Conservation (phyloP, 148 eudicot species). For the Nepenthes gracilis region DNA sequence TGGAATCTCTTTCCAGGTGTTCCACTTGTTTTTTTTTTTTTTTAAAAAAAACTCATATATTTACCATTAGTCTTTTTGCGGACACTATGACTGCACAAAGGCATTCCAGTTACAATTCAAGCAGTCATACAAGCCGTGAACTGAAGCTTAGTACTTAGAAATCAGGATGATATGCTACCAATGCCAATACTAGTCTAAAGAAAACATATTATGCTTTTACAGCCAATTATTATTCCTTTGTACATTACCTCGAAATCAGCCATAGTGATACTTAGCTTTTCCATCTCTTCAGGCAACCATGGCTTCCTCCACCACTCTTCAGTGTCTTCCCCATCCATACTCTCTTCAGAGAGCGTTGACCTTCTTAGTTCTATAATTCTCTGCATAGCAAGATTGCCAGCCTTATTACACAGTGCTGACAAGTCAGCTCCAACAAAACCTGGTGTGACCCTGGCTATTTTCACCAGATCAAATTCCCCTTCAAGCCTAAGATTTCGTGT, state of each 20-base stretch:
- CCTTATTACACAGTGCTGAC: conserved; percentile 58
- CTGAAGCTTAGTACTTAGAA: too few species aligned
- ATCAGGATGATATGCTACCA: too few species aligned
- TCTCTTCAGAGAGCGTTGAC: conserved; percentile 24
- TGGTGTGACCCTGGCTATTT: conserved; percentile 75
- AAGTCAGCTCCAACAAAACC: conserved; percentile 97
- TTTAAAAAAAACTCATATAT: too few species aligned
- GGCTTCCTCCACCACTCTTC: conserved; percentile 72
- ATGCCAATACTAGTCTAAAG: too few species aligned
- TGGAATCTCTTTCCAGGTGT: too few species aligned
- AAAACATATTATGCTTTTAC: too few species aligned
- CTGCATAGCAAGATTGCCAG: conserved; percentile 81
- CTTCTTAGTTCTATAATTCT: conserved; percentile 54
- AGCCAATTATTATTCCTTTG: too few species aligned
- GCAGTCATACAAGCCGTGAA: too few species aligned
- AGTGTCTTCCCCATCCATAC: conserved; percentile 12
- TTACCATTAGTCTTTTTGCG: too few species aligned
- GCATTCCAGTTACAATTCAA: too few species aligned
- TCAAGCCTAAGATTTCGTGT: conserved; percentile 50
- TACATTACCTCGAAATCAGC: conserved; percentile 70
- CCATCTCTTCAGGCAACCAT: conserved; percentile 60
- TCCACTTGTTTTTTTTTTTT: too few species aligned
- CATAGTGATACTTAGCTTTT: conserved; percentile 50
- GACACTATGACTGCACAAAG: too few species aligned
- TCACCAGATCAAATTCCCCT: conserved; percentile 62